These are phyloP conservation scores for Trichoderma sp. DNA, from an alignment of 2,329 filamentous ascomycete genomes.

Conservation along the genomic window DNA sequence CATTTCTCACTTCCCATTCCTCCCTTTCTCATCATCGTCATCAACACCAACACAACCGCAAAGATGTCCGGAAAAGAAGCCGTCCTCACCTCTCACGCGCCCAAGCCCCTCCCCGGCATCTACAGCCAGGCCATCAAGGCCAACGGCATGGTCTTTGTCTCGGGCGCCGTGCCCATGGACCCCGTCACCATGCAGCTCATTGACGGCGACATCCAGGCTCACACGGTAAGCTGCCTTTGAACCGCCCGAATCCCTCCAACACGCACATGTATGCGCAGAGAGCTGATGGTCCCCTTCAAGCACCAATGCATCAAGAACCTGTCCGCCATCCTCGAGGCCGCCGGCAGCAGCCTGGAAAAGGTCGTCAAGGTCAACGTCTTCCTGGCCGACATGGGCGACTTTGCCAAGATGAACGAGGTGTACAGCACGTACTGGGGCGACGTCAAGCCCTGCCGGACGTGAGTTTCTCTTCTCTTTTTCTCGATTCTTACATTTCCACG, in stretches of 20 bases:
- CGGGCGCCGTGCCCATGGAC: constrained; percentile 71
- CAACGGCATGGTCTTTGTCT: constrained; percentile 69
- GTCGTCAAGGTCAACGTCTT: constrained; percentile 76
- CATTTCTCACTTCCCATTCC: no score
- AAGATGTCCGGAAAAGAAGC: constrained; percentile 42
- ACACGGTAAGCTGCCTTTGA: constrained; percentile 62
- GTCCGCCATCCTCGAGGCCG: constrained; percentile 67
- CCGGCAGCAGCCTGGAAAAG: constrained; percentile 64
- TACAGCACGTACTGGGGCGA: constrained; percentile 70
- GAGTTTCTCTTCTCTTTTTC: constrained; percentile 30
- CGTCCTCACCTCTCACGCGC: constrained; percentile 46
- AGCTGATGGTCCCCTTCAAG: neutral
- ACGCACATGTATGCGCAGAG: no score
- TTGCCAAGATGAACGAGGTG: constrained; percentile 73
- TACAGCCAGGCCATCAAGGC: constrained; percentile 64
- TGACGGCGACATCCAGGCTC: constrained; percentile 64
- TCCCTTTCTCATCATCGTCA: neutral
- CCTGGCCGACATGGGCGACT: constrained; percentile 72
- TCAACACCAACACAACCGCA: constrained; percentile 1
- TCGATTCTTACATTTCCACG: neutral
- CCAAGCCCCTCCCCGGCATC: constrained; percentile 45
- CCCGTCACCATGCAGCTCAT: constrained; percentile 59
- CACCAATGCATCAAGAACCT: constrained; percentile 72
- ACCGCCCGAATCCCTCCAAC: no score
- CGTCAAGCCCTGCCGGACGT: constrained; percentile 51